Evolutionary conservation across 1,284 basidiomycete species (phyloP), one percentile per base, ranked within the genome.

Genomic region (Ustilago lituana): DNA sequence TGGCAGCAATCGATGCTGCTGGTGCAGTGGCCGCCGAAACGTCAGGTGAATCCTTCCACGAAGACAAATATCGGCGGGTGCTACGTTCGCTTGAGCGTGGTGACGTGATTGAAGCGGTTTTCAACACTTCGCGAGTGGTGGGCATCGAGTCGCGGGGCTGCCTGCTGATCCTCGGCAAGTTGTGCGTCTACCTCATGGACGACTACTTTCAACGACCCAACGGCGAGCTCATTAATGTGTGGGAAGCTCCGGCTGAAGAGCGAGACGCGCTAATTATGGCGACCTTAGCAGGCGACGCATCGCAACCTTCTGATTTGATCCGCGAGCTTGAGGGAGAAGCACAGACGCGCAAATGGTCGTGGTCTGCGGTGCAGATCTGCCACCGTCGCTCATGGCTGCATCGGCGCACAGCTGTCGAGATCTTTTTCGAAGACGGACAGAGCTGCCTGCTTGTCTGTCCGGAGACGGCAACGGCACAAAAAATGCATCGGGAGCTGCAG

Each of bases 21-120:
- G 22, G 24, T 12, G 19, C 37, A 2, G 41, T 41, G 11, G 49
- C 57, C 12, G 51, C 49, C 14, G 57, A 56, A 15, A 47, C 52
- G 0, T 44, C 46, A 3, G 49, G 40, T 31, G 61, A 59, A 27
- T 51, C 54, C 22, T 57, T 52, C 45, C 60, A 71, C 38, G 76
- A 80, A 15, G 93, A 79, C 89, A 95, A 84, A 89, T 93, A 80
- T 72, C 84, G 83, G 55, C 83, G 58, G 61, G 84, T 86, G 9
- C 77, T 84, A 14, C 84, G 84, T 37, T 83, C 83, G 0, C 86
- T 97, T 20, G 91, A 94, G 77, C 88, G 90, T 12, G 92, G 92
- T 4, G 94, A 98, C 80, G 87, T 93, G 3, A 93, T 97, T 35
- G 92, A 95, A 73, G 91, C 91, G n/a, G 90, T 93, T 2, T 87